These are phyloP conservation scores for Camelina laxa DNA, from an alignment of 345 rosid genomes.

Conservation along the genomic window DNA sequence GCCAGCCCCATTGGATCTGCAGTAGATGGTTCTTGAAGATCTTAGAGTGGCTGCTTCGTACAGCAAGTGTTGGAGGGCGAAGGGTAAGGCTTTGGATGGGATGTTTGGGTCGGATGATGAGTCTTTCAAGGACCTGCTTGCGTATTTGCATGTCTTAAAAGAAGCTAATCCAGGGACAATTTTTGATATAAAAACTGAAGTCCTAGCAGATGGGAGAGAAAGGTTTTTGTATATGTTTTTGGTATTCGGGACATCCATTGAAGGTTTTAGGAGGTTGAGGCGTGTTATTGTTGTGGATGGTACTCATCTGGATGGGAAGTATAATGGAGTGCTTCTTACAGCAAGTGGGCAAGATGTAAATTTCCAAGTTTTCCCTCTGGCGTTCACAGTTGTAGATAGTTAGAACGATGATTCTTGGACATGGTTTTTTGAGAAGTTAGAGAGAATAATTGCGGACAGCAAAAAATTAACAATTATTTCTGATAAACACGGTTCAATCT, in stretches of 20 bases:
- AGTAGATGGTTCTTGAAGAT: not conserved
- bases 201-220: not conserved
- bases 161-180: not conserved
- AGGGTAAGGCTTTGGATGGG: not conserved
- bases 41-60: not conserved
- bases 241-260: not conserved
- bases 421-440: not conserved
- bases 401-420: not conserved
- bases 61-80: not conserved
- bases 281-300: not conserved
- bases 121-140: not conserved
- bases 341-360: not conserved
- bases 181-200: not conserved
- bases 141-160: no score
- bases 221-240: not conserved
- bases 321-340: not conserved
- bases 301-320: not conserved
- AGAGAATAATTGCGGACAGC: not conserved
- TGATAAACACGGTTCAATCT: not conserved
- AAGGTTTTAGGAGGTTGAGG: not conserved
- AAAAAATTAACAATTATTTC: not conserved
- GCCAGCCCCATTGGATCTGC: not conserved
- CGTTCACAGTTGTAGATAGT: not conserved
- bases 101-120: not conserved
- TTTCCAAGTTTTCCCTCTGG: not conserved